Evolutionary conservation across 1,284 basidiomycete genomes (phyloP).

Genomic region (Pterulicium gracile): DNA sequence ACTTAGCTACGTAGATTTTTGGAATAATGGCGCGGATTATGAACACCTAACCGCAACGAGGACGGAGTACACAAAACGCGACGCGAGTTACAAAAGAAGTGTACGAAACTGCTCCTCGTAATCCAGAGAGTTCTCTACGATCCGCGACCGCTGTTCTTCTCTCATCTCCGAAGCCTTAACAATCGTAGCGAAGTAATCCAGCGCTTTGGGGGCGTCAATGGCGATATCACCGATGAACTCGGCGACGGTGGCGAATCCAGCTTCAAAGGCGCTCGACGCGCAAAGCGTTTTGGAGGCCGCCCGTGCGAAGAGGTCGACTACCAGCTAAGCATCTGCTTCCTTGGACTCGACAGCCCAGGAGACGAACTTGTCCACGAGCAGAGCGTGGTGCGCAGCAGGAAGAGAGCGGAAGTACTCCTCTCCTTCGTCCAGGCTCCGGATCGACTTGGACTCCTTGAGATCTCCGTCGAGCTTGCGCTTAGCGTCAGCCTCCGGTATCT

Average conservation of each 20-base stretch:
- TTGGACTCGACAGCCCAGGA: constrained; percentile 71
- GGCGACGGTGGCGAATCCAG: constrained; percentile 58
- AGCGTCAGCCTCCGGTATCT: constrained; percentile 63
- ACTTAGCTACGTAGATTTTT: no score
- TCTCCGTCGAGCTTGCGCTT: constrained; percentile 76
- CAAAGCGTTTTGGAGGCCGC: constrained; percentile 45
- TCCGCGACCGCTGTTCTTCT: constrained; percentile 40
- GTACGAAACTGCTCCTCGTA: constrained; percentile 41
- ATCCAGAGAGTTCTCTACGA: constrained; percentile 50
- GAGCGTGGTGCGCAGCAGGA: constrained; percentile 48
- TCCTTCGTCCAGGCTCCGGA: constrained; percentile 77
- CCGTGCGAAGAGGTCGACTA: constrained; percentile 56
- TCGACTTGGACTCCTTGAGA: constrained; percentile 64
- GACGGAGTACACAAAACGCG: no score
- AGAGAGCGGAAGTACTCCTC: constrained; percentile 75
- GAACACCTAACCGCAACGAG: no score
- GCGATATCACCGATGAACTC: constrained; percentile 79
- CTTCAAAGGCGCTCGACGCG: constrained; percentile 48
- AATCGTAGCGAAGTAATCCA: no score
- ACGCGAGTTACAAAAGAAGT: constrained; percentile 50
- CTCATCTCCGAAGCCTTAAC: constrained; percentile 60
- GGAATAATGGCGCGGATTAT: no score
- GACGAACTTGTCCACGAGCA: constrained; percentile 68
- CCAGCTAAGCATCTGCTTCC: constrained; percentile 72
- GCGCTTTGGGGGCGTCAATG: constrained; percentile 84